Conservation (phyloP, 345 rosid species). For the Hypericum perforatum region DNA sequence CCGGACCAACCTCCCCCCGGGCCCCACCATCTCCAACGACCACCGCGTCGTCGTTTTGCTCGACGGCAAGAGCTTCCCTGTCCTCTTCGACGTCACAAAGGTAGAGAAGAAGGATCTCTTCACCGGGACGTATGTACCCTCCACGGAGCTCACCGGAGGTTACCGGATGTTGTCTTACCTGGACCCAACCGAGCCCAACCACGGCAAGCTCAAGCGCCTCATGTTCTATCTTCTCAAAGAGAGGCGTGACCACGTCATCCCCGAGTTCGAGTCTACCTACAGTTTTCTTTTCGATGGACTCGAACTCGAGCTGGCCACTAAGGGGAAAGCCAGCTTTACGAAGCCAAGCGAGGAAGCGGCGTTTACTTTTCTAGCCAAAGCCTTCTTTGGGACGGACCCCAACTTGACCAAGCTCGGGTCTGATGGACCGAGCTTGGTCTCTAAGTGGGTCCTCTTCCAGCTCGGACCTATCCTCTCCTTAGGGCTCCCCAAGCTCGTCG, state of each 20-base stretch:
- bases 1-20: constrained; percentile 75
- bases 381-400: constrained; percentile 49
- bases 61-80: constrained; percentile 84
- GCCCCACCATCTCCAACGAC: constrained; percentile 51
- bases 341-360: constrained; percentile 50
- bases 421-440: constrained; percentile 50
- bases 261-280: constrained; percentile 57
- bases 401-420: constrained; percentile 43
- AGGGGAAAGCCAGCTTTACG: constrained; percentile 47
- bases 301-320: constrained; percentile 43
- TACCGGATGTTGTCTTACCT: constrained; percentile 72
- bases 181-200: constrained; percentile 75
- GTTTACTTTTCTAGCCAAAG: constrained; percentile 53
- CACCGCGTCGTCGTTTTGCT: constrained; percentile 66
- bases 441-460: constrained; percentile 65
- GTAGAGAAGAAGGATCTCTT: constrained; percentile 78
- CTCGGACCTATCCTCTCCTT: constrained; percentile 42
- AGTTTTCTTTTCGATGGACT: constrained; percentile 36
- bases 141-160: constrained; percentile 74
- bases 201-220: constrained; percentile 57
- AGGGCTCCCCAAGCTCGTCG: constrained; percentile 48
- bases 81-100: constrained; percentile 66
- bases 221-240: constrained; percentile 51
- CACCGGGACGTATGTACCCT: constrained; percentile 90
- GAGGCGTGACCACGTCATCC: constrained; percentile 51